Evolutionary conservation across 169 alveolate species (phyloP).

Genomic region (Plasmodium inui): DNA sequence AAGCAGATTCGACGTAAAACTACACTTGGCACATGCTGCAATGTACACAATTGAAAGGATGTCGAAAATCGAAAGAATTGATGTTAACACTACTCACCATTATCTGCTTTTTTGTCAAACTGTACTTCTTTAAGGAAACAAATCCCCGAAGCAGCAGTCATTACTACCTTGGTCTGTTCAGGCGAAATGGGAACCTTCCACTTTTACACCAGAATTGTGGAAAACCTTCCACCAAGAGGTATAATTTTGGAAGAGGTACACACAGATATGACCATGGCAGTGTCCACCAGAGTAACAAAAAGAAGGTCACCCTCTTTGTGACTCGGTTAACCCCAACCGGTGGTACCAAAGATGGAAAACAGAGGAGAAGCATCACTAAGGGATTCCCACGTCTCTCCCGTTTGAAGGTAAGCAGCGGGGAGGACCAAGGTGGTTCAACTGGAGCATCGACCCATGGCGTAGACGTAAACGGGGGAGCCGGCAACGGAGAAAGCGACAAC

Average conservation of each 20-base stretch:
- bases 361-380: neutral
- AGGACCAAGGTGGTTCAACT: neutral
- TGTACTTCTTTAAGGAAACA: neutral
- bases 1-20: neutral
- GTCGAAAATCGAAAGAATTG: neutral
- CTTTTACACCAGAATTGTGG: neutral
- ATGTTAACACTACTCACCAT: constrained; percentile 1
- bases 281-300: neutral
- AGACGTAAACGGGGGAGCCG: neutral
- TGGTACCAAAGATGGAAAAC: neutral
- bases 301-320: neutral
- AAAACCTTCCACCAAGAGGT: neutral
- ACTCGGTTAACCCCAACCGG: neutral
- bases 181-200: neutral
- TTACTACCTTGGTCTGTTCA: neutral
- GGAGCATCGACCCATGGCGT: neutral
- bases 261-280: neutral
- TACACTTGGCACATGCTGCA: neutral
- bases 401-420: neutral
- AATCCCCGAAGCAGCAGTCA: neutral
- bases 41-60: neutral
- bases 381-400: neutral
- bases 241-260: neutral
- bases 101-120: neutral
- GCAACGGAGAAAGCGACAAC: neutral